Percentiles rank a stretch among this genome's conserved stretches.
phyloP scores from a whole-genome alignment of 306 rosid species.

The Corylus americana region DNA sequence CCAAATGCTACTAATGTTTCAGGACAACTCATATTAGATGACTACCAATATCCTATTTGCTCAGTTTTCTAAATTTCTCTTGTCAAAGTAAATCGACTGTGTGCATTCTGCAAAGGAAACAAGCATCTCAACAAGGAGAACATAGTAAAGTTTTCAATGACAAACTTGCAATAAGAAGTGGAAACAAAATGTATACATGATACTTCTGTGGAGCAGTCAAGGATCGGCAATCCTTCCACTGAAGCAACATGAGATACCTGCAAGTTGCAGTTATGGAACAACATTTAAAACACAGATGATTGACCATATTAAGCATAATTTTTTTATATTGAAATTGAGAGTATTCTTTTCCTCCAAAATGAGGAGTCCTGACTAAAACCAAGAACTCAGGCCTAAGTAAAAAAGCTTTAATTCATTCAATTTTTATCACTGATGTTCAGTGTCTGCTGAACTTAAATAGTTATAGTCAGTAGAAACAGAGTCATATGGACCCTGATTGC shows the following conservation, averaged over 20 bases:
- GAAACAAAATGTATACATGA: conserved; percentile 57
- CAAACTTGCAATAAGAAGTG: conserved; percentile 24
- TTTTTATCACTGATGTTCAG: conserved; percentile 13
- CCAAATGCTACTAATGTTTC: background rate
- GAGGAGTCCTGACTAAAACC: conserved; percentile 11
- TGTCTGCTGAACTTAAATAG: background rate
- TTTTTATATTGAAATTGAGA: conserved; percentile 11
- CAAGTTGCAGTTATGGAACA: conserved; percentile 27
- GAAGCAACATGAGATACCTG: conserved; percentile 82
- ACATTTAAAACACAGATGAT: conserved; percentile 15
- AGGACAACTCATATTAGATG: conserved; percentile 7
- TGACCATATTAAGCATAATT: conserved; percentile 18
- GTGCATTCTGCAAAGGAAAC: background rate
- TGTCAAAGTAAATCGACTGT: background rate
- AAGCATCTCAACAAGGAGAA: conserved; percentile 13
- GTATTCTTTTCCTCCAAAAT: background rate
- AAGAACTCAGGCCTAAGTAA: conserved; percentile 13
- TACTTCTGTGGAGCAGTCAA: conserved; percentile 73
- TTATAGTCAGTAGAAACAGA: background rate
- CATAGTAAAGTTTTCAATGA: conserved; percentile 6
- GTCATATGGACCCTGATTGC: background rate
- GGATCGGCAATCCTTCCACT: conserved; percentile 69
- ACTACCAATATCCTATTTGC: conserved; percentile 6
- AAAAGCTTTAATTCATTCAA: conserved; percentile 15
- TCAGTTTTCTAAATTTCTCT: conserved; percentile 9